phyloP scores from a whole-genome alignment of 192 early-diverging fungal species.

The Podila clonocystis region DNA sequence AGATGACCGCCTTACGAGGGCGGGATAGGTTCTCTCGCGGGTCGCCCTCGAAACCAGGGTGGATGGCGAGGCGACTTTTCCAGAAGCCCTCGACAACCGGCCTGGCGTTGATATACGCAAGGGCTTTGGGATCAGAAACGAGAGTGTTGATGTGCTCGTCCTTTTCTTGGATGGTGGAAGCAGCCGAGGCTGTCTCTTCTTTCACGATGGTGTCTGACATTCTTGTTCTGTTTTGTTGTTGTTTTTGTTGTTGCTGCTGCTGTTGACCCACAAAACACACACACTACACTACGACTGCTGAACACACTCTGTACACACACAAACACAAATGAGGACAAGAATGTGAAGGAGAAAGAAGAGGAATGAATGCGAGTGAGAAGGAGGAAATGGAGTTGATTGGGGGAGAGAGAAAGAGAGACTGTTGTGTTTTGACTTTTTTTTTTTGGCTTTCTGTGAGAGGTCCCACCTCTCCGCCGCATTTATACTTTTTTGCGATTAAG shows the following conservation, averaged over 20 bases:
- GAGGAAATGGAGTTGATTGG: background rate
- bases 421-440: too few relatives aligned
- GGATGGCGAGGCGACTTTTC: constrained; percentile 19
- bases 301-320: too few relatives aligned
- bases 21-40: constrained; percentile 27
- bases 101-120: background rate
- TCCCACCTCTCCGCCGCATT: too few relatives aligned
- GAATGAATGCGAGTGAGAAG: background rate
- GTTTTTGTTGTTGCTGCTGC: too few relatives aligned
- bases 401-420: constrained; percentile 1
- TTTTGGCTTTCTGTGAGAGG: too few relatives aligned
- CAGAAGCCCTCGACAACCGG: constrained; percentile 20
- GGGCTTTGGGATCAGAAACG: background rate
- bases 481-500: too few relatives aligned
- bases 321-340: background rate
- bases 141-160: background rate
- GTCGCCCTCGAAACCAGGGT: constrained; percentile 27
- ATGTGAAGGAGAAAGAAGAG: background rate
- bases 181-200: background rate
- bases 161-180: background rate
- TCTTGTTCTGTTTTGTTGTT: background rate
- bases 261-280: too few relatives aligned
- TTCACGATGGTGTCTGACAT: background rate
- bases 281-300: too few relatives aligned
- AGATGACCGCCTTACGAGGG: constrained; percentile 29